Conservation (phyloP, 805 yeast species). For the Cyberlindnera nakhonratchasimensis region DNA sequence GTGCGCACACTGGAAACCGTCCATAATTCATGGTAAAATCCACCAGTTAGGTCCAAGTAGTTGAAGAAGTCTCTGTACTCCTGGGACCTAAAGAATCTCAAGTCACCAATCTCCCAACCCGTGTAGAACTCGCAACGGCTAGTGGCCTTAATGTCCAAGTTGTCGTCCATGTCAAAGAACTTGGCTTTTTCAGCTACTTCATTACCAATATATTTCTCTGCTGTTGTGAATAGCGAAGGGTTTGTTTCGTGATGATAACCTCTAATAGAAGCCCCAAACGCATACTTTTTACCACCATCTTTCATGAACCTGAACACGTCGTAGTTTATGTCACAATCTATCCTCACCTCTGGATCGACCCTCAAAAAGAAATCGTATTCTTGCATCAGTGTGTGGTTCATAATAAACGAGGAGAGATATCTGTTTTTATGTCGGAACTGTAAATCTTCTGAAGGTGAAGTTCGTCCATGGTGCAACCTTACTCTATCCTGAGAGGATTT, state of each 20-base stretch:
- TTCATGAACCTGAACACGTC: conserved; percentile 64
- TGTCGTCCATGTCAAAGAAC: conserved; percentile 60
- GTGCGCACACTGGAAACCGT: conserved; percentile 85
- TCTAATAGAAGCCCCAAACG: conserved; percentile 56
- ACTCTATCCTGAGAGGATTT: conserved; percentile 40
- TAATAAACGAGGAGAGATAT: conserved; percentile 49
- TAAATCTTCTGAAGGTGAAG: conserved; percentile 45
- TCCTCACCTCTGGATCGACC: conserved; percentile 60
- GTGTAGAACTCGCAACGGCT: conserved; percentile 69
- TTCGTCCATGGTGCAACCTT: conserved; percentile 36
- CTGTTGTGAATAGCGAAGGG: conserved; percentile 54
- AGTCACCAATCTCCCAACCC: conserved; percentile 65
- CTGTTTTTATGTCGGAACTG: conserved; percentile 56
- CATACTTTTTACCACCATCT: conserved; percentile 50
- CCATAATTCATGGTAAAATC: conserved; percentile 82
- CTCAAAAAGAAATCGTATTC: conserved; percentile 69
- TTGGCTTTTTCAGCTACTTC: conserved; percentile 38
- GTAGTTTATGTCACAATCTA: conserved; percentile 56
- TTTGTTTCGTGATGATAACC: conserved; percentile 55
- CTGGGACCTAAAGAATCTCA: conserved; percentile 58
- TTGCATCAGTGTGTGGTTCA: conserved; percentile 50
- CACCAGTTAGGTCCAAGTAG: conserved; percentile 61
- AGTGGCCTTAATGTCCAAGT: conserved; percentile 40
- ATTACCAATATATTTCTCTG: conserved; percentile 40
- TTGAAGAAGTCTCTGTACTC: conserved; percentile 56